Evolutionary conservation across 805 yeast species (phyloP), one percentile per base, ranked within the genome.

Genomic region (Babjeviella inositovora): DNA sequence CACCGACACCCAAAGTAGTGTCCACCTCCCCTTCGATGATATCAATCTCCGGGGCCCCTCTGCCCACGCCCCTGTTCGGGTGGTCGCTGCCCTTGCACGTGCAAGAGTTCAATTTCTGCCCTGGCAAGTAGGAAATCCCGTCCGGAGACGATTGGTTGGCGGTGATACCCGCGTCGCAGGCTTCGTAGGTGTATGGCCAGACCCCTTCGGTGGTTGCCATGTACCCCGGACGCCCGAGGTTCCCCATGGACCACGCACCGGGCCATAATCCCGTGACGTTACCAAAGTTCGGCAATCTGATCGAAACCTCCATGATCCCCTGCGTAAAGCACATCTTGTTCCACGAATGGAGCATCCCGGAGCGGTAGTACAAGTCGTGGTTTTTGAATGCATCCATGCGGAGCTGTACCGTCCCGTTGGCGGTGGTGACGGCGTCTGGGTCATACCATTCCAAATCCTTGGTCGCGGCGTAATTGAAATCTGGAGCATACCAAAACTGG

Each of bases 11-110:
- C 11, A 57, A 26, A 8, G 45, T 53, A 2, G 74, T 57, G 31
- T 69, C 71, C 13, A 70, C 65, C 34, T 81, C 84, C 32, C 75
- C 95, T 63, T 87, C 97, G 24, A 87, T 45, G 21, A 73, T 70
- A 67, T 87, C 97, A 36, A 87, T 81, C 58, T 84, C 96, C 7
- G 95, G 95, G 0, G 94, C 93, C 25, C 95, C 95, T 47, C 97
- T 70, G 8, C 96, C 96, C 2, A 51, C 47, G 23, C 96, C 96
- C 12, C 53, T 63, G 43, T 74, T 84, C 22, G 97, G 97, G 45
- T 85, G 96, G 24, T 74, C 82, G 35, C 70, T 81, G 14, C 74
- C 82, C 13, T 58, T 51, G 53, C 96, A 85, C 0, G 87, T 73
- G 51, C 97, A 85, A 8, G 61, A 45, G 42, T 59, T 69, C 32